A percentile compares a stretch with the other conserved stretches of the same genome.
Evolutionary conservation across 2,329 filamentous ascomycete species (phyloP).

Genomic region (Xylariaceae sp.): DNA sequence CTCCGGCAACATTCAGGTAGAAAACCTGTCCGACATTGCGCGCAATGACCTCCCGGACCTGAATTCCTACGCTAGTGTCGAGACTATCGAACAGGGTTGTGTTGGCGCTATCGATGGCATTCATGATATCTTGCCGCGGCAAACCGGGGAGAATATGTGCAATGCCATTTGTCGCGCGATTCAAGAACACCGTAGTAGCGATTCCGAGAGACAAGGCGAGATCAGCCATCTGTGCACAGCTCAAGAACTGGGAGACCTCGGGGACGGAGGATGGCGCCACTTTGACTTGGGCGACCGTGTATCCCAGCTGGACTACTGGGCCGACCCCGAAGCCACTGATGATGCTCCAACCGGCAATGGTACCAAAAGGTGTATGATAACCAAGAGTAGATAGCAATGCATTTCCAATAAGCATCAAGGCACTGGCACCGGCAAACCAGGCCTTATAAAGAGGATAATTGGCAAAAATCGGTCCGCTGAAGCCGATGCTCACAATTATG

Average conservation of each 20-base stretch:
- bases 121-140: slow-evolving; percentile 3
- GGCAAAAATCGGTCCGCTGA: slow-evolving; percentile 6
- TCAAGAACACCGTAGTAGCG: slow-evolving; percentile 14
- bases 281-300: slow-evolving; percentile 13
- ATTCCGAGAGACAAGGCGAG: slow-evolving; percentile 13
- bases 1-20: slow-evolving; percentile 10
- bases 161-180: slow-evolving; percentile 10
- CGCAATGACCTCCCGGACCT: slow-evolving; percentile 3
- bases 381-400: slow-evolving; percentile 6
- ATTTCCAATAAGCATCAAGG: slow-evolving; percentile 6
- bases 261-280: not conserved
- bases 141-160: slow-evolving; percentile 4
- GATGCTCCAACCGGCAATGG: slow-evolving; percentile 8
- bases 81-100: not conserved
- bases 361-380: slow-evolving; percentile 4
- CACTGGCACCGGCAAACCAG: slow-evolving; percentile 8
- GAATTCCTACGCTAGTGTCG: not conserved
- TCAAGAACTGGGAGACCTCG: slow-evolving; percentile 7
- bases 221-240: slow-evolving; percentile 14
- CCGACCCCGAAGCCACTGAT: slow-evolving; percentile 10
- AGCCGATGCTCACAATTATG: slow-evolving; percentile 5
- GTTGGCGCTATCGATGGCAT: slow-evolving; percentile 5
- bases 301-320: slow-evolving; percentile 9
- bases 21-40: slow-evolving; percentile 6
- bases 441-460: slow-evolving; percentile 7